Percentiles rank a stretch among this genome's conserved stretches.
Evolutionary conservation across 352 stramenopile genomes (phyloP).

Genomic region (Globisporangium paroecandrum): DNA sequence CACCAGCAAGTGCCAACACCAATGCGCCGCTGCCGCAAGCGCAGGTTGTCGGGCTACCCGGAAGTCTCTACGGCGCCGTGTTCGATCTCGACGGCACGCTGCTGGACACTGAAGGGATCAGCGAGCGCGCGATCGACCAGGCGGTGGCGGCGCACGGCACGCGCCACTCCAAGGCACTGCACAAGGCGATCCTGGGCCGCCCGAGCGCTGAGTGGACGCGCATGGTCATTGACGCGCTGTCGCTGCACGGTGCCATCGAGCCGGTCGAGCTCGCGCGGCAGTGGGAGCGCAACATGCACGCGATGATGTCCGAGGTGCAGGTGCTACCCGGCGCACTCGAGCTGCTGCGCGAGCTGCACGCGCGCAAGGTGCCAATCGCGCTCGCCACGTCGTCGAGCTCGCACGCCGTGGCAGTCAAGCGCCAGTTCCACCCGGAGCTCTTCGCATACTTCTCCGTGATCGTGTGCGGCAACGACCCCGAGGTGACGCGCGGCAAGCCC

Average conservation of each 20-base stretch:
- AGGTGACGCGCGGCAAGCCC: constrained; percentile 66
- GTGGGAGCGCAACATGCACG: constrained; percentile 57
- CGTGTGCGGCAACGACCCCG: constrained; percentile 72
- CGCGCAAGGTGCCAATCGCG: constrained; percentile 52
- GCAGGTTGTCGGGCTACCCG: neutral
- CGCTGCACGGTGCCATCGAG: constrained; percentile 36
- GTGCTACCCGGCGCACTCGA: constrained; percentile 54
- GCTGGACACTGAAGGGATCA: constrained; percentile 78
- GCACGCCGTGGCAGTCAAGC: constrained; percentile 64
- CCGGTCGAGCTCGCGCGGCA: constrained; percentile 55
- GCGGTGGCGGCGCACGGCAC: constrained; percentile 54
- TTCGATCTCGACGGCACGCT: constrained; percentile 85
- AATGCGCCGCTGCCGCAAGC: constrained; percentile 26
- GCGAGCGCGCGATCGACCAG: constrained; percentile 51
- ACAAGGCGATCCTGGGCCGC: constrained; percentile 74
- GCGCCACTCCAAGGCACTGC: constrained; percentile 52
- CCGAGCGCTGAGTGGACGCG: constrained; percentile 66
- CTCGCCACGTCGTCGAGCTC: constrained; percentile 71
- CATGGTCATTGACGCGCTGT: constrained; percentile 61
- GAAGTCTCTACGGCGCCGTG: constrained; percentile 38
- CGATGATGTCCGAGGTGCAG: constrained; percentile 49
- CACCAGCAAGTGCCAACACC: neutral
- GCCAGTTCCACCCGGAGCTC: constrained; percentile 57
- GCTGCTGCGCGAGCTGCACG: constrained; percentile 43
- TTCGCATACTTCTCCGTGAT: constrained; percentile 76